Conservation (phyloP, 2,329 filamentous ascomycete species). For the Chrysoporthe austroafricana region DNA sequence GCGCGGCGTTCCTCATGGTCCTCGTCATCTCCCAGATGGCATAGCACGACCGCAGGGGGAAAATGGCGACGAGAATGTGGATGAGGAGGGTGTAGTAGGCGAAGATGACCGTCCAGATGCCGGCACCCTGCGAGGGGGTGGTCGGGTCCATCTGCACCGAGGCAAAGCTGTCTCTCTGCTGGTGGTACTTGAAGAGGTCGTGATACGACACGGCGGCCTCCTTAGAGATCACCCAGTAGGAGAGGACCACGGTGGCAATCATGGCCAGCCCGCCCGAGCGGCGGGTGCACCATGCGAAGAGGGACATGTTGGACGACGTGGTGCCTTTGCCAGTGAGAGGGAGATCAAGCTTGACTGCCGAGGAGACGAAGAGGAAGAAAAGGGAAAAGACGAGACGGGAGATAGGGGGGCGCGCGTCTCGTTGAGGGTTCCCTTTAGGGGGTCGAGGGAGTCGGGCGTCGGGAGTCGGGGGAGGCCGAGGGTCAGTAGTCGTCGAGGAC, state of each 20-base stretch:
- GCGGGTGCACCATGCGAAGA: conserved; percentile 58
- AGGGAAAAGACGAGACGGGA: background rate
- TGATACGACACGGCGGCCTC: conserved; percentile 48
- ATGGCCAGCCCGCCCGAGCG: conserved; percentile 60
- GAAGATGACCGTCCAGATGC: conserved; percentile 58
- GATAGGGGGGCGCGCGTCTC: conserved; percentile 23
- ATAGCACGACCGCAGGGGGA: conserved; percentile 66
- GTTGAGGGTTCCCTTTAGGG: conserved; percentile 15
- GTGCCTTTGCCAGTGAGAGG: conserved; percentile 28
- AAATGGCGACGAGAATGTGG: conserved; percentile 65
- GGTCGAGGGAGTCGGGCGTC: conserved; percentile 27
- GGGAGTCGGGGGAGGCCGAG: conserved; percentile 8
- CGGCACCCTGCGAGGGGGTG: conserved; percentile 44
- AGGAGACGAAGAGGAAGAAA: conserved; percentile 15
- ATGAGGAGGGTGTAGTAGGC: conserved; percentile 68
- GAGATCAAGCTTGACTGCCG: conserved; percentile 30
- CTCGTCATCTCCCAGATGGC: conserved; percentile 62
- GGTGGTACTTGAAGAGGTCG: conserved; percentile 47
- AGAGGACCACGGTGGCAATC: conserved; percentile 51
- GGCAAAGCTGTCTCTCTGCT: conserved; percentile 45
- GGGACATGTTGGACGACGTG: conserved; percentile 47
- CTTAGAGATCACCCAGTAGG: conserved; percentile 58
- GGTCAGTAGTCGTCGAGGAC: conserved; percentile 1
- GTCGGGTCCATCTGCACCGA: conserved; percentile 39
- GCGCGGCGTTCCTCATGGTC: conserved; percentile 50